A percentile compares a stretch with the other conserved stretches of the same genome.
Conservation (phyloP, 768 basidiomycete species). For the Melanogaster broomeanus region DNA sequence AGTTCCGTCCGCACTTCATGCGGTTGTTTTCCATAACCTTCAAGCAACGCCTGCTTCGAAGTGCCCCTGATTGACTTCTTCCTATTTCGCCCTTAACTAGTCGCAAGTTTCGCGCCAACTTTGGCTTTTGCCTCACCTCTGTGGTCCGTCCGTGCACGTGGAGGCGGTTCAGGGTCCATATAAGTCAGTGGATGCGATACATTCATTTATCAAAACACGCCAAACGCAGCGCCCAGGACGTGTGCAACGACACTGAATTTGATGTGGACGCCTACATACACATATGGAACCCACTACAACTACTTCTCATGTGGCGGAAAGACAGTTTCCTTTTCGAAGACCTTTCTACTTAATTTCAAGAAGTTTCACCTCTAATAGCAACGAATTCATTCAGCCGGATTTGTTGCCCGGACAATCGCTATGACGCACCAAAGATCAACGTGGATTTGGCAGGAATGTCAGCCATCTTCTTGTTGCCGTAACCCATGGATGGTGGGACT, state of each 20-base stretch:
- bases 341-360: slow-evolving; percentile 59
- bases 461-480: slow-evolving; percentile 61
- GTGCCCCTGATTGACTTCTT: slow-evolving; percentile 14
- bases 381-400: slow-evolving; percentile 15
- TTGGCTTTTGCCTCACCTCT: background rate
- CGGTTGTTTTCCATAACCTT: background rate
- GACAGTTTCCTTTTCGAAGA: slow-evolving; percentile 12
- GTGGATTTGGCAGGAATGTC: slow-evolving; percentile 82
- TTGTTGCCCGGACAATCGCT: background rate
- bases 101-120: background rate
- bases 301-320: slow-evolving; percentile 18
- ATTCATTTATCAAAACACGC: slow-evolving; percentile 14
- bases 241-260: slow-evolving; percentile 24
- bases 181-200: slow-evolving; percentile 15
- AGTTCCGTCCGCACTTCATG: slow-evolving; percentile 1
- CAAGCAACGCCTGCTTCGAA: background rate
- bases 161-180: slow-evolving; percentile 24
- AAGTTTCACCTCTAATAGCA: slow-evolving; percentile 66
- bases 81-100: slow-evolving; percentile 1
- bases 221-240: slow-evolving; percentile 19
- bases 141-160: slow-evolving; percentile 10
- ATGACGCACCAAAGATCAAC: slow-evolving; percentile 71
- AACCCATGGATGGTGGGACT: slow-evolving; percentile 70
- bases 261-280: slow-evolving; percentile 22
- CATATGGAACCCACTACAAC: slow-evolving; percentile 15